Evolutionary conservation across 139 green algal species (phyloP), one percentile per base, ranked within the genome.

Genomic region (Chlamydomonas applanata): DNA sequence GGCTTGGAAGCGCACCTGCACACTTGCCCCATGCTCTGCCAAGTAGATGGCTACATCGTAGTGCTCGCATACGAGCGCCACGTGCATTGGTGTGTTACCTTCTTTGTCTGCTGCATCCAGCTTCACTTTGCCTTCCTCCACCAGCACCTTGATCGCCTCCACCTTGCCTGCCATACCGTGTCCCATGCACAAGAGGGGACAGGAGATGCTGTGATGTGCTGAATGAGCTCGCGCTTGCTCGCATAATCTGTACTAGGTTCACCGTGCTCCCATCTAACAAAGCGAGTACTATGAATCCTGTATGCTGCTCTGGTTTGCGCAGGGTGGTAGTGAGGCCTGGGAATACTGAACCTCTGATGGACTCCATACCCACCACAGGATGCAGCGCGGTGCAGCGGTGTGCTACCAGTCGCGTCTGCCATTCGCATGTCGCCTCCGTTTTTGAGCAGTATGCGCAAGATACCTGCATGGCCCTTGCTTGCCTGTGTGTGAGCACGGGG

Each of bases 361-460:
- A n/a, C n/a, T n/a, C 20, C 40, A 32, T 54, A 30, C 57, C 27
- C 16, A 54, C 78, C 78, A 19, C 75, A 65, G 4, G 69, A 66
- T 19, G 82, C 82, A 2, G 79, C 86, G 52, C 87, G 68, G 72
- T 87, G 85, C 66, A 92, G 73, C 0, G 87, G 76, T 3, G 82
- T 88, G 61, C 68, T 81, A 72, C 87, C 87, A 11, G 81, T 89
- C n/a, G 62, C 67, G 65, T 92, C 87, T 22, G 71, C 62, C 0
- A 71, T 70, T 53, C 81, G 75, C 4, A 84, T 79, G 5, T 75
- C 64, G 0, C 80, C 82, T 2, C 82, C 78, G 1, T 65, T 33
- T 20, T 59, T 4, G 16, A 92, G 73, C 69, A 90, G 70, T 25
- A 82, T 56, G 46, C 71, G 65, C 30, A 89, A 54, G 9, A 87